Evolutionary conservation across 148 eudicot species (phyloP).

Genomic region (Rhododendron griersonianum): DNA sequence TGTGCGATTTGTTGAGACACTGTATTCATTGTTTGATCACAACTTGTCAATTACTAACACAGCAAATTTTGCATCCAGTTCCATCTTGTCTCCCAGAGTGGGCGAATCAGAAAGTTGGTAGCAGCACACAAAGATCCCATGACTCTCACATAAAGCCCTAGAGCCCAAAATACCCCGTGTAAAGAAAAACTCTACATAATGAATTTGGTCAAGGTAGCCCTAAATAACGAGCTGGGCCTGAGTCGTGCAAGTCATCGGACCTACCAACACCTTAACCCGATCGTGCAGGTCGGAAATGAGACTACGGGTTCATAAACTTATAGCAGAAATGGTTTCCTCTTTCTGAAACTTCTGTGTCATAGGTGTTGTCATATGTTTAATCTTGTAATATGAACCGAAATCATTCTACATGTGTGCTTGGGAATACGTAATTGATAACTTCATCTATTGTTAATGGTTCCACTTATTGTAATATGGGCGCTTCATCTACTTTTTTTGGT

Average conservation of each 20-base stretch:
- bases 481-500: no score
- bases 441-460: no score
- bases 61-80: slow-evolving; percentile 43
- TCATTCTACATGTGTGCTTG: not conserved
- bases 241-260: not conserved
- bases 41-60: not conserved
- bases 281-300: not conserved
- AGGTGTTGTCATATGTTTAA: not conserved
- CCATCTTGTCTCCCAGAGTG: slow-evolving; percentile 87
- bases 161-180: not conserved
- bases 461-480: no score
- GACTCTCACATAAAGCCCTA: not conserved
- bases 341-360: not conserved
- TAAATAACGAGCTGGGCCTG: not conserved
- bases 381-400: not conserved
- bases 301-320: not conserved
- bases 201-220: not conserved
- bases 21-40: not conserved
- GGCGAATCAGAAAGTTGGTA: slow-evolving; percentile 66
- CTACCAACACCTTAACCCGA: not conserved
- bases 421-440: no score
- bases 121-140: slow-evolving; percentile 60
- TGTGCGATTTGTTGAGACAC: not conserved
- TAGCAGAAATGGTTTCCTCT: not conserved
- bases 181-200: not conserved